Conservation (phyloP, 139 green algal genomes). For the Coelastrella sp. region DNA sequence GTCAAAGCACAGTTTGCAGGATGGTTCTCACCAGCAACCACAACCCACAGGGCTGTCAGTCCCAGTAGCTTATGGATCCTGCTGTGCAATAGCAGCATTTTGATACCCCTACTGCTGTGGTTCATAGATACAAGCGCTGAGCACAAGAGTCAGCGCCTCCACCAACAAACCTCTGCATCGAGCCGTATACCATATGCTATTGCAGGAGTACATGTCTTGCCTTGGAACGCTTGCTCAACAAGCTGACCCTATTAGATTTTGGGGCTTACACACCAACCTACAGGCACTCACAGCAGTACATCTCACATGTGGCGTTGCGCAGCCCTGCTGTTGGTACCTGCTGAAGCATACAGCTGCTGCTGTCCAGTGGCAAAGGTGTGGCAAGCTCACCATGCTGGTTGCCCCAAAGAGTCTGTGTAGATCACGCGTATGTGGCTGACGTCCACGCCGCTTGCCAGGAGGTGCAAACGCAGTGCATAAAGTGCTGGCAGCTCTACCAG, state of each 20-base stretch:
- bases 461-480: not conserved
- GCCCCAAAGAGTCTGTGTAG: not conserved
- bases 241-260: not conserved
- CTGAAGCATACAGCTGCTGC: not conserved
- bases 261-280: not conserved
- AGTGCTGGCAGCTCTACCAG: not conserved
- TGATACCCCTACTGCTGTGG: not conserved
- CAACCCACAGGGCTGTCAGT: not conserved
- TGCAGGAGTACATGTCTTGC: not conserved
- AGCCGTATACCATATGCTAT: not conserved
- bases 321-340: not conserved
- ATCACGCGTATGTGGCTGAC: not conserved
- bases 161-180: too few species aligned
- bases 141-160: too few species aligned
- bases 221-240: not conserved
- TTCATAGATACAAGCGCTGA: not conserved
- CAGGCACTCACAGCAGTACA: not conserved
- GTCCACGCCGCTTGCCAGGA: not conserved
- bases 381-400: too few species aligned
- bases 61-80: not conserved
- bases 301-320: not conserved
- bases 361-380: not conserved
- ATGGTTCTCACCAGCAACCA: not conserved
- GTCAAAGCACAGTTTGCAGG: not conserved
- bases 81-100: not conserved